Percentiles rank a stretch among this genome's conserved stretches.
These are phyloP conservation scores for Naganishia vishniacii DNA, from an alignment of 768 basidiomycete species.

Conservation along the genomic window DNA sequence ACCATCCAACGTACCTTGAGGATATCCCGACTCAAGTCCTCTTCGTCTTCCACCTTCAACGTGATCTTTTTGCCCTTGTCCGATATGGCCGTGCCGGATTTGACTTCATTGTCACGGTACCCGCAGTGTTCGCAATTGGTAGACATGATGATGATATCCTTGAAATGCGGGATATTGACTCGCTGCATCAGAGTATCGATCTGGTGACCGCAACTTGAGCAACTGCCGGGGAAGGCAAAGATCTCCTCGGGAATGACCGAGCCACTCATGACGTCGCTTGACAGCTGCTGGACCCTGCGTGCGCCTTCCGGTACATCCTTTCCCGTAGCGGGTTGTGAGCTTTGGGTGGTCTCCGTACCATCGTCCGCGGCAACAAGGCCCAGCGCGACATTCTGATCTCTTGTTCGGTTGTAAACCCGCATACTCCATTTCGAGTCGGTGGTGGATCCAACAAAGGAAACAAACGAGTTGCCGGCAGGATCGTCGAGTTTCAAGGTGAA, in stretches of 20 bases:
- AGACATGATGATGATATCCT: constrained; percentile 97
- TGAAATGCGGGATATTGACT: constrained; percentile 94
- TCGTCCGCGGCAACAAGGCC: constrained; percentile 60
- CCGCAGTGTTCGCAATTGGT: constrained; percentile 94
- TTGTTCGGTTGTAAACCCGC: constrained; percentile 69
- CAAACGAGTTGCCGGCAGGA: constrained; percentile 91
- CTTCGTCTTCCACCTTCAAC: constrained; percentile 81
- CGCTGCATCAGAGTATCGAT: constrained; percentile 91
- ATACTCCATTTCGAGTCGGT: constrained; percentile 90
- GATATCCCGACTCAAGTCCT: constrained; percentile 87
- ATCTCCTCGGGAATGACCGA: constrained; percentile 68
- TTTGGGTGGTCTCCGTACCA: constrained; percentile 32
- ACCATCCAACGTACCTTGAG: constrained; percentile 65
- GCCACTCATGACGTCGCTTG: constrained; percentile 24
- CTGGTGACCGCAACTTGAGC: constrained; percentile 78
- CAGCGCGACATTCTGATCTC: constrained; percentile 71
- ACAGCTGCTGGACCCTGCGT: constrained; percentile 27
- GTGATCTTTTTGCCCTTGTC: constrained; percentile 78
- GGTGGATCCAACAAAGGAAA: constrained; percentile 81
- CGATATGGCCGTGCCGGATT: constrained; percentile 85
- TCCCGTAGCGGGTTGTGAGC: background rate
- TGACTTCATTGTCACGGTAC: constrained; percentile 96
- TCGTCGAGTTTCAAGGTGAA: constrained; percentile 87
- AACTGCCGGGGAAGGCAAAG: constrained; percentile 76
- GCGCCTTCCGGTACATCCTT: constrained; percentile 14